These are phyloP conservation scores for Stephanodiscus minutulus DNA, from an alignment of 108 stramenopile species.

Conservation along the genomic window DNA sequence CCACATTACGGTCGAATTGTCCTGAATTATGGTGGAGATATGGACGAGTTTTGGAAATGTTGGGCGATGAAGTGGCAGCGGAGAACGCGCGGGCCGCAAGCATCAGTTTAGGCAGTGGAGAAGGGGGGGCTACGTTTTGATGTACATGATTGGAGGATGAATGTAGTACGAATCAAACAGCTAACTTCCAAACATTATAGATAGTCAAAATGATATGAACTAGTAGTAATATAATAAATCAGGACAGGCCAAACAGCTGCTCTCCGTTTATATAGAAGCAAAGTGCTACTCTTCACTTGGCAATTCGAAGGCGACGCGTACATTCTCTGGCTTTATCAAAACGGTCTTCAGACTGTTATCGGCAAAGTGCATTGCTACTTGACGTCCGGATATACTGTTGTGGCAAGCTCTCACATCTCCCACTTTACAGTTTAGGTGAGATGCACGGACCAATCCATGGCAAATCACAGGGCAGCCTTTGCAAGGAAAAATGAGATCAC, in stretches of 20 bases:
- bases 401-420: not conserved
- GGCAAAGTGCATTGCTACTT: slow-evolving; percentile 2
- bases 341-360: not conserved
- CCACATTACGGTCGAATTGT: slow-evolving; percentile 79
- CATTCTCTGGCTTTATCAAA: not conserved
- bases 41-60: slow-evolving; percentile 66
- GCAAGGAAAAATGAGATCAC: not conserved
- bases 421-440: slow-evolving; percentile 18
- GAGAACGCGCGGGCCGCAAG: slow-evolving; percentile 76
- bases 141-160: not conserved
- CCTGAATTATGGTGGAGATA: slow-evolving; percentile 88
- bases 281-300: not conserved
- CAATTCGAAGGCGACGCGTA: slow-evolving; percentile 14
- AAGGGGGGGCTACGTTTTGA: slow-evolving; percentile 49
- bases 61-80: slow-evolving; percentile 84
- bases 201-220: no score
- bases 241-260: no score
- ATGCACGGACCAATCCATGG: slow-evolving; percentile 8
- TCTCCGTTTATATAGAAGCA: not conserved
- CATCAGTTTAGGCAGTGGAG: slow-evolving; percentile 66
- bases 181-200: no score
- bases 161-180: no score
- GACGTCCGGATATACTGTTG: not conserved
- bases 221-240: no score
- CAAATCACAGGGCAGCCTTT: slow-evolving; percentile 13